Base-by-base conservation (phyloP, 2,329 filamentous ascomycete genomes). In the Raffaelea albimanens region DNA sequence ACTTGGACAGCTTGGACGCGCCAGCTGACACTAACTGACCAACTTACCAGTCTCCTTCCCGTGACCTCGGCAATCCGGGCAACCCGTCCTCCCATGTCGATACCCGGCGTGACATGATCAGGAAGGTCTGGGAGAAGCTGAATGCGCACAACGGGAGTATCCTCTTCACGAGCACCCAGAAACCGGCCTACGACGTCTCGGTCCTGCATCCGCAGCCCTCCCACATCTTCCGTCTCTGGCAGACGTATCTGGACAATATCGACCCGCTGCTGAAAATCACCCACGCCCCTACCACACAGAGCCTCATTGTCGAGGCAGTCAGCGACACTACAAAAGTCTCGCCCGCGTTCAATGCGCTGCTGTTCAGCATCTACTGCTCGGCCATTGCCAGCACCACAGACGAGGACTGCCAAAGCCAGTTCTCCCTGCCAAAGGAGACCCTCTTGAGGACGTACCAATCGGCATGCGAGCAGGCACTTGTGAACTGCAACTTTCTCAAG, bases 211-310 rank as follows among this genome's bases (percentile, higher is more conserved):
- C 72, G 0, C 56, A 65, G 0, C 64, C 65, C 0, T 61, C 65
- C 1, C 63, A 70, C 0, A 69, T 74, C 7, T 71, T 76, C 49
- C 58, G 62, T 21, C 60, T 76, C 1, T 82, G 78, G 76, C 76
- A 81, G 55, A 61, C 71, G 0, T 82, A 76, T 52, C 59, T 81
- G 0, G 69, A 79, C 23, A 78, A 78, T 38, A 70, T 81, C 44
- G 67, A 82, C 52, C 77, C 78, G 0, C 53, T 82, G 2, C 59
- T 80, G n/a, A 80, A 78, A 45, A 65, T 81, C 33, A 73, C 74
- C 0, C 78, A 82, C 53, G 68, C 70, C 0, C 76, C 78, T 0
- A 78, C 60, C 2, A 55, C 81, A 0, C 77, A 82, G 51, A 53
- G 57, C 1, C 68, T 66, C 3, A 69, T 82, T 5, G 66, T 80